Percentiles rank a stretch among this genome's conserved stretches.
These are phyloP conservation scores for Aureobasidium sp. DNA, from an alignment of 2,329 filamentous ascomycete species.

Conservation along the genomic window DNA sequence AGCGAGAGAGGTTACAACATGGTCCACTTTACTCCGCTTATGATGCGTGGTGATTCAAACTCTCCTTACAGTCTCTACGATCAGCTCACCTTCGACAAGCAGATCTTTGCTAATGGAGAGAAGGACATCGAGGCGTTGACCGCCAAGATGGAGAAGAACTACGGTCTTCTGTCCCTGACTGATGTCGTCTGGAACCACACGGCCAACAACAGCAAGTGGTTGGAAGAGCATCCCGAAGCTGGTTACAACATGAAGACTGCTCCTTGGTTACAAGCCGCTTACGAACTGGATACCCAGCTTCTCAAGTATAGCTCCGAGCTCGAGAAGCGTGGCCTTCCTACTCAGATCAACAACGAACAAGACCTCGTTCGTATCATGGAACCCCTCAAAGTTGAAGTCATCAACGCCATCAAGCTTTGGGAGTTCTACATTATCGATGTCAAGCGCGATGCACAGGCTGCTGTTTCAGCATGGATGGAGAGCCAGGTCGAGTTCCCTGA, in stretches of 20 bases:
- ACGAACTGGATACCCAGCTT: conserved; percentile 73
- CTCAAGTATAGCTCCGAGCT: conserved; percentile 54
- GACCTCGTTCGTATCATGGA: conserved; percentile 79
- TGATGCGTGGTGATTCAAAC: conserved; percentile 80
- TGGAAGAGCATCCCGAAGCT: conserved; percentile 86
- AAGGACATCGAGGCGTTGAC: conserved; percentile 70
- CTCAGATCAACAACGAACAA: conserved; percentile 57
- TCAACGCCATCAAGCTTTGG: conserved; percentile 75
- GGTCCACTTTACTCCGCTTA: conserved; percentile 95
- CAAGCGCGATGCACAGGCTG: conserved; percentile 58
- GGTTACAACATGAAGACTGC: conserved; percentile 92
- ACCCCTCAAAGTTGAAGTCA: conserved; percentile 69
- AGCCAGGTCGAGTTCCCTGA: conserved; percentile 50
- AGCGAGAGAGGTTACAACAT: conserved; percentile 93
- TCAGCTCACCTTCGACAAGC: conserved; percentile 77
- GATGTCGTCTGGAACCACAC: conserved; percentile 99
- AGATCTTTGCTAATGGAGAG: conserved; percentile 76
- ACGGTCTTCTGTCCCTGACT: conserved; percentile 78
- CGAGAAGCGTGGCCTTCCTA: conserved; percentile 63
- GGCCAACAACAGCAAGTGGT: conserved; percentile 89
- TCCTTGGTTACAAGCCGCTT: conserved; percentile 56
- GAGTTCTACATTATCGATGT: conserved; percentile 86
- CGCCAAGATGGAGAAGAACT: conserved; percentile 70
- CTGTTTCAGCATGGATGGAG: conserved; percentile 61
- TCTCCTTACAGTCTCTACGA: conserved; percentile 97